phyloP scores from a whole-genome alignment of 805 yeast species.

The Starmerella bombi region DNA sequence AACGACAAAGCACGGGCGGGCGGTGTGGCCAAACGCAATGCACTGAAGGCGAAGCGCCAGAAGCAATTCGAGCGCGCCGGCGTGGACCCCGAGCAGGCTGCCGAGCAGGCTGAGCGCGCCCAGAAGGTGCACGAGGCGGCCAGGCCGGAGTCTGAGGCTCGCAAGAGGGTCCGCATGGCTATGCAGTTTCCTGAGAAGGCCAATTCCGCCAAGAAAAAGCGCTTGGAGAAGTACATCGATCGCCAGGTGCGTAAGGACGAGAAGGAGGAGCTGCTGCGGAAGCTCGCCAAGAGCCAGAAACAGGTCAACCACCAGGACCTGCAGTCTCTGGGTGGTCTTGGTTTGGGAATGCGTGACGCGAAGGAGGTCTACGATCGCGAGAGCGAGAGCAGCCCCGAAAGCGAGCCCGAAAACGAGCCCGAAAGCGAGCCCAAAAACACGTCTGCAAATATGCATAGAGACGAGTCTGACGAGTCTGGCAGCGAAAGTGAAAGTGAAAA shows the following conservation, averaged over 20 bases:
- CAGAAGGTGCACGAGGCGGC: conserved; percentile 13
- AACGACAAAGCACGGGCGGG: conserved; percentile 81
- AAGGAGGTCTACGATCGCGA: conserved; percentile 69
- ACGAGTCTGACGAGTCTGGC: conserved; percentile 35
- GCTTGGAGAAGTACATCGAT: conserved; percentile 75
- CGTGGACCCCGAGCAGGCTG: conserved; percentile 11
- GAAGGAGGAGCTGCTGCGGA: conserved; percentile 60
- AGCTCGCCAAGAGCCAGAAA: conserved; percentile 40
- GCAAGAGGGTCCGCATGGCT: conserved; percentile 18
- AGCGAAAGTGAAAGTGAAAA: conserved; percentile 7
- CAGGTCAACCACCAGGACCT: conserved; percentile 55
- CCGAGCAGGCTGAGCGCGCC: conserved; percentile 6
- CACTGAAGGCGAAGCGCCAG: conserved; percentile 51
- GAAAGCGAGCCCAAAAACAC: conserved; percentile 22
- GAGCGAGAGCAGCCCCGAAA: conserved; percentile 56
- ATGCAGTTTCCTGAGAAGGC: conserved; percentile 38
- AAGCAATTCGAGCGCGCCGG: conserved; percentile 41
- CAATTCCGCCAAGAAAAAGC: conserved; percentile 53
- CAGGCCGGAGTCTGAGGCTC: conserved; percentile 17
- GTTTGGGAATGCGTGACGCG: conserved; percentile 50
- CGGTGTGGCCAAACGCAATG: conserved; percentile 65
- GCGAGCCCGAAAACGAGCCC: conserved; percentile 51
- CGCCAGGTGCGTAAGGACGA: conserved; percentile 37
- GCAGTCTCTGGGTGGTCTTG: conserved; percentile 64
- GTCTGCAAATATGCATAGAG: background rate